Evolutionary conservation across 495 filamentous ascomycete genomes (phyloP), one percentile per base, ranked within the genome.

Genomic region (Sordaria brevicollis): DNA sequence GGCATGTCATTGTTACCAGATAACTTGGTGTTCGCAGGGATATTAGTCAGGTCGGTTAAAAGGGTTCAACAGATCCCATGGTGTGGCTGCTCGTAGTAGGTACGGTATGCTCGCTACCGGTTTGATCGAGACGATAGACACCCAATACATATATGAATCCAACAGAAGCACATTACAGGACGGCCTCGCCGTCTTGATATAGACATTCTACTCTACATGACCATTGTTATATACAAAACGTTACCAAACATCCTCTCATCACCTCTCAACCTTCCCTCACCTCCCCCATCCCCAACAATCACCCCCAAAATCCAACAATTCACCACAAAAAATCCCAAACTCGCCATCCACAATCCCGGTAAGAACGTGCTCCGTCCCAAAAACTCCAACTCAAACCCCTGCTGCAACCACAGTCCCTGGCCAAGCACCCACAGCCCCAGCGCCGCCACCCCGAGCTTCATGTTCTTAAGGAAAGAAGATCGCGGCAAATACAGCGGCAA

Each of bases 351-450:
- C 3, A 99, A 79, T 0, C 93, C 92, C 0, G 94, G 93, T 2
- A 95, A 78, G 71, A 97, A 99, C 0, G 89, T 92, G 69, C 92
- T 93, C n/a, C 82, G 73, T 0, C 95, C 95, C 2, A 95, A 80
- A 77, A 98, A 97, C 76, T 99, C 95, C 1, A 99, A 87, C 69
- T 88, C 81, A 74, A 90, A 98, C 3, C 88, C 95, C 81, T 97
- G 93, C 71, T 93, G 91, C 15, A 99, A 84, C 95, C 95, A 99
- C 5, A 87, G 71, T 0, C 83, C 94, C 86, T 96, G 83, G 1
- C 86, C 85, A 2, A 84, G 70, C 7, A 96, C 80, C 95, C 95
- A 99, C 10, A 94, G 76, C 0, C 75, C 74, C 13, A 90, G 78
- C 1, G 90, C 91, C 0, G 80, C 72, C 0, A 94, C 69, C 0